Evolutionary conservation across 2,329 filamentous ascomycete genomes (phyloP).

Genomic region (Ramularia endophylla): DNA sequence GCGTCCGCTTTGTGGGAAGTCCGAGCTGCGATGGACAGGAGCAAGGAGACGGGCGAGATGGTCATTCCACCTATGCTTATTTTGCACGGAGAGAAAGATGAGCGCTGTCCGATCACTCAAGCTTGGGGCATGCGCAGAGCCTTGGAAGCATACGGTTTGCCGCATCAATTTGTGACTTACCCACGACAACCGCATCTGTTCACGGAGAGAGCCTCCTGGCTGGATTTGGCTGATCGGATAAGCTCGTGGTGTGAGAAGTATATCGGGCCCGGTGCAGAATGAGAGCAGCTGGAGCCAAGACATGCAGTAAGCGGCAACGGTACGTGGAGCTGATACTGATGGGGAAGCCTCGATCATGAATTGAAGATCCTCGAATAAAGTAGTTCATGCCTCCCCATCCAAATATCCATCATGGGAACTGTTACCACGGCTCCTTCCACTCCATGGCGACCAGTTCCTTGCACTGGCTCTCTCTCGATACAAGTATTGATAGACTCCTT

Average conservation of each 20-base stretch:
- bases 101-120: slow-evolving; percentile 31
- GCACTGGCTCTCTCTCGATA: slow-evolving; percentile 55
- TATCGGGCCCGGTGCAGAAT: slow-evolving; percentile 10
- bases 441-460: slow-evolving; percentile 28
- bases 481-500: slow-evolving; percentile 53
- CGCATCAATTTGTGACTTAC: slow-evolving; percentile 33
- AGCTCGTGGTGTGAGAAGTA: slow-evolving; percentile 14
- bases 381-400: slow-evolving; percentile 76
- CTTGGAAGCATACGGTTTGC: slow-evolving; percentile 22
- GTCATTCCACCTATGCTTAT: slow-evolving; percentile 31
- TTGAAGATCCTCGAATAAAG: slow-evolving; percentile 85
- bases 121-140: slow-evolving; percentile 31
- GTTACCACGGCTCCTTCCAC: slow-evolving; percentile 64
- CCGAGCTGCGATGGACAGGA: slow-evolving; percentile 15
- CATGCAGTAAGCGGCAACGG: too few species aligned
- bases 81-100: slow-evolving; percentile 32
- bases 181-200: slow-evolving; percentile 31
- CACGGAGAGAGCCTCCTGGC: slow-evolving; percentile 24
- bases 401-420: slow-evolving; percentile 73
- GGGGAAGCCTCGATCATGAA: slow-evolving; percentile 54
- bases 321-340: too few species aligned
- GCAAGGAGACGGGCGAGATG: slow-evolving; percentile 7
- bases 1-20: slow-evolving; percentile 30
- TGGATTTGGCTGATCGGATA: slow-evolving; percentile 13
- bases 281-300: too few species aligned